Conservation (phyloP, 2,329 filamentous ascomycete genomes). For the Botryotinia globosa region DNA sequence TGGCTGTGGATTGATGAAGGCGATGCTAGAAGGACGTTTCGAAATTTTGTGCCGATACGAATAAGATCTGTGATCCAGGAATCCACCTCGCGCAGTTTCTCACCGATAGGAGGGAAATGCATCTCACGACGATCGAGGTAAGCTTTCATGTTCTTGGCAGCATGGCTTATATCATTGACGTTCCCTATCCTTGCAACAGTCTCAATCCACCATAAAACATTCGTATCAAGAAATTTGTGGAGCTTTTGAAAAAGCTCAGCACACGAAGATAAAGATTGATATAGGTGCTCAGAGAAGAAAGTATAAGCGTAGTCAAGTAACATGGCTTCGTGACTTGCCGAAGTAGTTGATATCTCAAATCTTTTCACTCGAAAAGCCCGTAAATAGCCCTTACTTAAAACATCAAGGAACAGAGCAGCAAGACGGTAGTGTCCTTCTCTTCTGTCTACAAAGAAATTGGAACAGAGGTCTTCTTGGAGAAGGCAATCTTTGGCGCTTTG, state of each 20-base stretch:
- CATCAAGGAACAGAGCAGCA: background rate
- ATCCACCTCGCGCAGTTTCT: background rate
- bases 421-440: background rate
- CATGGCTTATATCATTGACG: background rate
- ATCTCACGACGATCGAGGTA: background rate
- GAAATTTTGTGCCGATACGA: background rate
- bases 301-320: background rate
- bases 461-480: background rate
- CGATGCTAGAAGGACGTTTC: background rate
- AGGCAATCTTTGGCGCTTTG: background rate
- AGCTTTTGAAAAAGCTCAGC: background rate
- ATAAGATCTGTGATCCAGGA: background rate
- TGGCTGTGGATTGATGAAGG: background rate
- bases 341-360: background rate
- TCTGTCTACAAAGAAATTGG: background rate
- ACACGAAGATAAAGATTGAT: background rate
- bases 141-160: background rate
- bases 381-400: background rate
- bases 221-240: background rate
- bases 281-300: background rate
- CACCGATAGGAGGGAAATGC: background rate
- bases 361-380: background rate
- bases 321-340: background rate
- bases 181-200: background rate
- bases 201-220: background rate